Evolutionary conservation across 805 yeast genomes (phyloP).

Genomic region (Kluyveromyces aestuarii): DNA sequence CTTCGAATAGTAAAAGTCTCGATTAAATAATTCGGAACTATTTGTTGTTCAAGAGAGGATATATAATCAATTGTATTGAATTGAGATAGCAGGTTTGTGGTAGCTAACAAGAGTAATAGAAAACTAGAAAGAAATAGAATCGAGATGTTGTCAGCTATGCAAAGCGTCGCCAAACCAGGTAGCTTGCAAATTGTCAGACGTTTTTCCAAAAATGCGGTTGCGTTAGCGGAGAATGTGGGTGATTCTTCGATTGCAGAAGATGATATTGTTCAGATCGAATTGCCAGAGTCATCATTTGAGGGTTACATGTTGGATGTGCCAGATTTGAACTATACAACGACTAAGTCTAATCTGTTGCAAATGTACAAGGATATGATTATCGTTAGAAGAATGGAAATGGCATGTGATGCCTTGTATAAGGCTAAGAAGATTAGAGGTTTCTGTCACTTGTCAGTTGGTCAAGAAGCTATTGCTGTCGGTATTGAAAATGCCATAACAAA

Average conservation of each 20-base stretch:
- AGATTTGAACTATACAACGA: slow-evolving; percentile 61
- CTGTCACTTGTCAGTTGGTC: slow-evolving; percentile 97
- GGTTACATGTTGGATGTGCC: slow-evolving; percentile 76
- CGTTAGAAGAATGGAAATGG: slow-evolving; percentile 97
- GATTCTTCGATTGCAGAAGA: slow-evolving; percentile 8
- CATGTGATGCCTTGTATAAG: slow-evolving; percentile 94
- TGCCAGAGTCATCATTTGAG: slow-evolving; percentile 79
- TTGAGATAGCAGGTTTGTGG: not conserved
- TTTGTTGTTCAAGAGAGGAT: not conserved
- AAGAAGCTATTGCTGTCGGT: slow-evolving; percentile 98
- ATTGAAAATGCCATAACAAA: slow-evolving; percentile 87
- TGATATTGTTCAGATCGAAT: slow-evolving; percentile 39
- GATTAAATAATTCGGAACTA: not conserved
- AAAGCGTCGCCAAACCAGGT: not conserved
- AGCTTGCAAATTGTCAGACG: slow-evolving; percentile 4
- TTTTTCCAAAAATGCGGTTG: slow-evolving; percentile 14
- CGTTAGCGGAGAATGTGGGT: slow-evolving; percentile 5
- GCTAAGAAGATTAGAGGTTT: slow-evolving; percentile 98
- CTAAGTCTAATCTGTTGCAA: slow-evolving; percentile 69
- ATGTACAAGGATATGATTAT: slow-evolving; percentile 96
- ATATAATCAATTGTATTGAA: not conserved
- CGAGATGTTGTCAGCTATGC: not conserved
- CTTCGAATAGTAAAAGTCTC: too few species aligned
- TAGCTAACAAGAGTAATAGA: not conserved
- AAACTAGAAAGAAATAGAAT: not conserved